Evolutionary conservation across 2,329 filamentous ascomycete genomes (phyloP).

Genomic region (Penicillium sp.): DNA sequence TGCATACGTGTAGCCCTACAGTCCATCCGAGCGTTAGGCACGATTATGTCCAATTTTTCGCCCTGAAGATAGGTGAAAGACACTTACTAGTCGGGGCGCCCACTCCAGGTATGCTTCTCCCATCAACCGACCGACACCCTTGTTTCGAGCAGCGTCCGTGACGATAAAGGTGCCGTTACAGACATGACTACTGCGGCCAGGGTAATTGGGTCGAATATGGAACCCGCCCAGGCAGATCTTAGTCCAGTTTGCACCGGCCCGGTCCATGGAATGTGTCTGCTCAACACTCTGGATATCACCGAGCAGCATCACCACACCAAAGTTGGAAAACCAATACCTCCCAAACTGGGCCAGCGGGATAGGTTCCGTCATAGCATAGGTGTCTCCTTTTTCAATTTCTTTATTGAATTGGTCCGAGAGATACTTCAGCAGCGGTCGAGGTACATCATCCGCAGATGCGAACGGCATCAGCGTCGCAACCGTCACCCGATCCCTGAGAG

Average conservation of each 20-base stretch:
- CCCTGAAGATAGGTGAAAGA: background rate
- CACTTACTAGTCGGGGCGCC: conserved; percentile 64
- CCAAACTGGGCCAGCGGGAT: conserved; percentile 75
- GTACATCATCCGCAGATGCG: conserved; percentile 74
- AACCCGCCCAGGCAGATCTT: conserved; percentile 84
- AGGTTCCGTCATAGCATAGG: conserved; percentile 82
- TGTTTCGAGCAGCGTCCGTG: conserved; percentile 71
- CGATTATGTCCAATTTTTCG: background rate
- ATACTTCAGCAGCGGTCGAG: conserved; percentile 71
- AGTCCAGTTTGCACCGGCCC: conserved; percentile 69
- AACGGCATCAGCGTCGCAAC: conserved; percentile 83
- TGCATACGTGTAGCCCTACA: conserved; percentile 79
- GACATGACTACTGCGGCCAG: conserved; percentile 84
- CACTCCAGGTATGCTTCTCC: conserved; percentile 76
- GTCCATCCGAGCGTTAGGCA: conserved; percentile 19
- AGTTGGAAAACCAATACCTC: conserved; percentile 88
- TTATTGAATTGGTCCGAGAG: conserved; percentile 82
- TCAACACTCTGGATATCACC: conserved; percentile 69
- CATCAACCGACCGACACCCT: conserved; percentile 74
- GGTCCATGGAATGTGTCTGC: conserved; percentile 54
- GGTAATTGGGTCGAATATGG: conserved; percentile 93
- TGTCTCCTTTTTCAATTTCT: conserved; percentile 89
- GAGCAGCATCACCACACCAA: conserved; percentile 83
- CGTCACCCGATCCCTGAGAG: conserved; percentile 79
- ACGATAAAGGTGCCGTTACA: conserved; percentile 77